Conservation (phyloP, 192 early-diverging fungal species). For the Linderina pennispora region DNA sequence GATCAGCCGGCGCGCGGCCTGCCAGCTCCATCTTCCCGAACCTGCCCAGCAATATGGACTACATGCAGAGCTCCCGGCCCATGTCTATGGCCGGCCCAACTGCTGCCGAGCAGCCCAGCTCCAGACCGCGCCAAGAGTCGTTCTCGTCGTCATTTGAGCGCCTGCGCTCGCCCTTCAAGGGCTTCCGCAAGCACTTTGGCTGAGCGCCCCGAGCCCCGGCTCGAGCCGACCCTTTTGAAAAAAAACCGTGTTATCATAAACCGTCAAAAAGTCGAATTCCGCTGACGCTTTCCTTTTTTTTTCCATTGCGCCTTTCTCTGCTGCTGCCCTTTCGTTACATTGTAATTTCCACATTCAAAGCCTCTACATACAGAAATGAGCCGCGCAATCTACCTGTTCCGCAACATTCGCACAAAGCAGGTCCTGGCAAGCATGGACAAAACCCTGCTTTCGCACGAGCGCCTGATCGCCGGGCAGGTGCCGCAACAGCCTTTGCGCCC, state of each 20-base stretch:
- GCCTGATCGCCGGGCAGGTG: slow-evolving; percentile 24
- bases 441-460: slow-evolving; percentile 20
- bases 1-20: too few species aligned
- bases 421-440: slow-evolving; percentile 28
- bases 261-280: too few species aligned
- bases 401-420: slow-evolving; percentile 46
- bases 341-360: slow-evolving; percentile 1
- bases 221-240: too few species aligned
- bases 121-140: slow-evolving; percentile 40
- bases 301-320: too few species aligned
- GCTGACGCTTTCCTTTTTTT: neutral
- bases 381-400: slow-evolving; percentile 37
- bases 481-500: slow-evolving; percentile 22
- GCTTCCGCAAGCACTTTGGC: slow-evolving; percentile 44
- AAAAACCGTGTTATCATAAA: too few species aligned
- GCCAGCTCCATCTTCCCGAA: slow-evolving; percentile 36
- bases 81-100: slow-evolving; percentile 12
- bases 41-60: slow-evolving; percentile 32
- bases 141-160: slow-evolving; percentile 40
- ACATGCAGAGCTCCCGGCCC: slow-evolving; percentile 1
- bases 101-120: neutral
- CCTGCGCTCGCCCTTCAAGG: slow-evolving; percentile 45
- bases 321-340: neutral
- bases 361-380: slow-evolving; percentile 14
- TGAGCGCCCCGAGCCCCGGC: too few species aligned